Percentiles rank a stretch among this genome's conserved stretches.
These are phyloP conservation scores for Picea engelmannii DNA, from an alignment of 83 land plant species.

Conservation along the genomic window DNA sequence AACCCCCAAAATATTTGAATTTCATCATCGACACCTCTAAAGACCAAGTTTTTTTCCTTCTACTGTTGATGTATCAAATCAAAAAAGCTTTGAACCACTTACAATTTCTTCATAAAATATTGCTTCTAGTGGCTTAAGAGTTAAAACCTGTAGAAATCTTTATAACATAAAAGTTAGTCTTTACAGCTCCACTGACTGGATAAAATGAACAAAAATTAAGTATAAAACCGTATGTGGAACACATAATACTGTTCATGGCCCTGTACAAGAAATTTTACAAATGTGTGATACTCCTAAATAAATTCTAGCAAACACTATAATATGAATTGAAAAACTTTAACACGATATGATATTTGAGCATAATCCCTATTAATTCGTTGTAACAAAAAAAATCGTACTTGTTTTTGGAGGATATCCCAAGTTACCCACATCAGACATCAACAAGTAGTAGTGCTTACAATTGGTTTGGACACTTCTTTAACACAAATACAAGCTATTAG, in stretches of 20 bases:
- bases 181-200: not conserved
- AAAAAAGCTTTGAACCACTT: not conserved
- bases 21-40: no score
- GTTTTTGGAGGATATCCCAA: not conserved
- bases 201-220: not conserved
- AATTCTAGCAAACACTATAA: not conserved
- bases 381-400: not conserved
- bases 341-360: not conserved
- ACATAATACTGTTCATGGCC: no score
- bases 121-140: not conserved
- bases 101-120: not conserved
- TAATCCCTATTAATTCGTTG: not conserved
- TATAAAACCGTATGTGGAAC: not conserved
- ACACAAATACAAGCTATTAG: not conserved
- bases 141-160: not conserved
- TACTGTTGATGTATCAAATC: no score
- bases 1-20: no score
- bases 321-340: not conserved
- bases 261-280: no score
- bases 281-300: not conserved
- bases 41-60: no score
- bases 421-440: not conserved
- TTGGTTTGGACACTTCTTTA: constrained; percentile 6
- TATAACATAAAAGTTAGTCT: not conserved
- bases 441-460: not conserved